Evolutionary conservation across 2,329 filamentous ascomycete genomes (phyloP).

Genomic region (Ilyonectria sp.): DNA sequence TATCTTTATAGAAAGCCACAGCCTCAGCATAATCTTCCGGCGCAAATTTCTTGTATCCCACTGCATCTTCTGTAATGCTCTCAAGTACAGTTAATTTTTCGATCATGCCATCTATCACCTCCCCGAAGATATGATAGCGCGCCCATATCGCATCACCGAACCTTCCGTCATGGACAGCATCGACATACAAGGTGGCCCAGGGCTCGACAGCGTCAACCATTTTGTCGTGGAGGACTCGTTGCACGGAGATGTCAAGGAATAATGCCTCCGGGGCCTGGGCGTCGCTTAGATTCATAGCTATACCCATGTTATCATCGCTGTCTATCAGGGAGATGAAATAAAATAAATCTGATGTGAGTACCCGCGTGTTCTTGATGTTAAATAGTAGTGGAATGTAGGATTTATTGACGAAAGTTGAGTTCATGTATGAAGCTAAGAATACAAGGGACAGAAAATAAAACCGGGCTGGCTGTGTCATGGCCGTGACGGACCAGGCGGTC

Average conservation of each 20-base stretch:
- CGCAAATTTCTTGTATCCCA: conserved; percentile 35
- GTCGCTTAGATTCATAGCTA: neutral
- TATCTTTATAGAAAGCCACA: neutral
- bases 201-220: conserved; percentile 27
- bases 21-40: conserved; percentile 10
- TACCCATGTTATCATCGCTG: neutral
- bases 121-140: conserved; percentile 12
- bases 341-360: no score
- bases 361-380: no score
- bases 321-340: no score
- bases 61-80: conserved; percentile 13
- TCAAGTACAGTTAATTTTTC: conserved; percentile 11
- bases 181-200: conserved; percentile 37
- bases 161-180: conserved; percentile 8
- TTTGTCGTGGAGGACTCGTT: no score
- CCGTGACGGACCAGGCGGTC: no score
- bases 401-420: no score
- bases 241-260: no score
- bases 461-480: no score
- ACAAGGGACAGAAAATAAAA: no score
- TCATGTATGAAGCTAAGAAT: no score
- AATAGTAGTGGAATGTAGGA: no score
- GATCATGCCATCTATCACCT: conserved; percentile 3
- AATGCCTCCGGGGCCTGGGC: neutral
- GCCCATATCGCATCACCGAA: conserved; percentile 21